Percentiles rank a stretch among this genome's conserved stretches.
Evolutionary conservation across 2,329 filamentous ascomycete genomes (phyloP).

Genomic region (Aspergillus neotritici): DNA sequence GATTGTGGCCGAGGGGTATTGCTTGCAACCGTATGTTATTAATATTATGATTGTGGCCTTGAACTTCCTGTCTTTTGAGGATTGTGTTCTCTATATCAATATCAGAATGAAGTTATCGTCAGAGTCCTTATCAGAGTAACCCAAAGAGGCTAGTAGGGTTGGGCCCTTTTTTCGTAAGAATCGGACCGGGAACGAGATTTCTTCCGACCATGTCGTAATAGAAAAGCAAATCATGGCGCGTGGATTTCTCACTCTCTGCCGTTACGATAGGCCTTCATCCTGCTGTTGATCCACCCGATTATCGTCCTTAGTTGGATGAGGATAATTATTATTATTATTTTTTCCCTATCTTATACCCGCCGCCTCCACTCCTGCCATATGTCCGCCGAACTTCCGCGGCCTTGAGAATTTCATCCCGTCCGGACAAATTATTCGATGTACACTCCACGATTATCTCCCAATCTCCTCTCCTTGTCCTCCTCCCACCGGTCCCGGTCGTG

Average conservation of each 20-base stretch:
- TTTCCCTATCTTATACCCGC: too few species aligned
- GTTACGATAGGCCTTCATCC: background rate
- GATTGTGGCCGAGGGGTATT: too few species aligned
- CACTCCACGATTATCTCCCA: slow-evolving; percentile 17
- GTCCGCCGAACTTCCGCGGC: background rate
- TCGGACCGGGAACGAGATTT: slow-evolving; percentile 19
- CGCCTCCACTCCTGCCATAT: slow-evolving; percentile 1
- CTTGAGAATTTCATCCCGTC: background rate
- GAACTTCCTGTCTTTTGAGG: too few species aligned
- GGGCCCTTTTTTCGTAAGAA: slow-evolving; percentile 25
- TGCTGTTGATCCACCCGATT: too few species aligned
- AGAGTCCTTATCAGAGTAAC: too few species aligned
- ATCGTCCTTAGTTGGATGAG: too few species aligned
- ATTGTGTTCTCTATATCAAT: background rate
- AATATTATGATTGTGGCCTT: too few species aligned
- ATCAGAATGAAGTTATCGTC: slow-evolving; percentile 2
- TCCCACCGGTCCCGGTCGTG: slow-evolving; percentile 7
- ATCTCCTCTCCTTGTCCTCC: slow-evolving; percentile 1
- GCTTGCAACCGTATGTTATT: too few species aligned
- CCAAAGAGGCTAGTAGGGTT: slow-evolving; percentile 29
- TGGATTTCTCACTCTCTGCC: slow-evolving; percentile 29
- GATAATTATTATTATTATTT: too few species aligned
- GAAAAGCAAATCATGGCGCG: slow-evolving; percentile 30
- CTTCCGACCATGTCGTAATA: slow-evolving; percentile 25
- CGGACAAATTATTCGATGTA: slow-evolving; percentile 21